Evolutionary conservation across 768 basidiomycete species (phyloP).

Genomic region (Mycena capillaripes): DNA sequence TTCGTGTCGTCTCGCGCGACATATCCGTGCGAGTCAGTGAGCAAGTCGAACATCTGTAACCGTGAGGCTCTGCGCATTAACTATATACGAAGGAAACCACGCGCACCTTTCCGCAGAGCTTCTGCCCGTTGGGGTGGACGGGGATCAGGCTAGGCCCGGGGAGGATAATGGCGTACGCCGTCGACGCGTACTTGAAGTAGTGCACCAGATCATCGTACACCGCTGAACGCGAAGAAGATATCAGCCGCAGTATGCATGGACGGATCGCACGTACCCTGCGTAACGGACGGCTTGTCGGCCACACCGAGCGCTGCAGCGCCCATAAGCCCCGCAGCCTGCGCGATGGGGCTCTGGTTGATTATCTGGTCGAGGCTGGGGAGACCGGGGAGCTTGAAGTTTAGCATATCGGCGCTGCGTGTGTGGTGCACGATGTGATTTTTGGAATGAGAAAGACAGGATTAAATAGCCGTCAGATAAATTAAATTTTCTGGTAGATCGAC

Average conservation of each 20-base stretch:
- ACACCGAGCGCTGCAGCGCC: slow-evolving; percentile 32
- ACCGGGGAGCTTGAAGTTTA: slow-evolving; percentile 25
- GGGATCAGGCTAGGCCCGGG: slow-evolving; percentile 24
- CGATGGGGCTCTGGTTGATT: slow-evolving; percentile 31
- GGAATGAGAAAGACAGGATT: too few species aligned
- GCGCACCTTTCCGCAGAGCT: slow-evolving; percentile 37
- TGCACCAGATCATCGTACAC: slow-evolving; percentile 48
- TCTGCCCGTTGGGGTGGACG: slow-evolving; percentile 39
- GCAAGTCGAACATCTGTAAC: slow-evolving; percentile 50
- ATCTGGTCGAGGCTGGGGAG: slow-evolving; percentile 35
- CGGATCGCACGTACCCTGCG: slow-evolving; percentile 19
- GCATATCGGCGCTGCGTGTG: neutral
- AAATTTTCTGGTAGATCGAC: too few species aligned
- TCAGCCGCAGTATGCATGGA: neutral
- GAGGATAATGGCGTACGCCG: slow-evolving; percentile 24
- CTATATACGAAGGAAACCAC: slow-evolving; percentile 10
- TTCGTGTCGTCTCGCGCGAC: slow-evolving; percentile 58
- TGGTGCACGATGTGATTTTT: neutral
- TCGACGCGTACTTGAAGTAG: slow-evolving; percentile 53
- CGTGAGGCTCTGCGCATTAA: neutral
- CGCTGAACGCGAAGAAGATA: slow-evolving; percentile 24
- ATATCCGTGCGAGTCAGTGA: slow-evolving; percentile 59
- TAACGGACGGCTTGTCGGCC: slow-evolving; percentile 27
- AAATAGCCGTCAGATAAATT: too few species aligned
- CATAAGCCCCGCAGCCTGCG: slow-evolving; percentile 23